Evolutionary conservation across 2,329 filamentous ascomycete species (phyloP).

Genomic region (Ophiognomonia clavigignenti-juglandacearum): DNA sequence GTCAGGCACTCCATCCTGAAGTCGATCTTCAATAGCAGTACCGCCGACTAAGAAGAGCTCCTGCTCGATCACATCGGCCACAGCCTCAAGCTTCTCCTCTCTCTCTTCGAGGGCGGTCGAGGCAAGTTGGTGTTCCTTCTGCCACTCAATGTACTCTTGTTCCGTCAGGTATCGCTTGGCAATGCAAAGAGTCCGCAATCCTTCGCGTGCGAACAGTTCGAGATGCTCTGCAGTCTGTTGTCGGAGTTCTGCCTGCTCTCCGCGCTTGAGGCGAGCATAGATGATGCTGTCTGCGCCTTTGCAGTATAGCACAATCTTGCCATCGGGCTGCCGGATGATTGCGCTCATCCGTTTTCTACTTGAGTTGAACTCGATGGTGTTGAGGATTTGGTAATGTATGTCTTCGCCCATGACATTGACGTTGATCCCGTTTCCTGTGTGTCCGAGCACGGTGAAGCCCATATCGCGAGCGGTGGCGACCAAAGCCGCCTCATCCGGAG

Average conservation of each 20-base stretch:
- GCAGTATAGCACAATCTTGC: constrained; percentile 85
- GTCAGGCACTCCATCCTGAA: constrained; percentile 95
- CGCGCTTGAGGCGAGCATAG: constrained; percentile 80
- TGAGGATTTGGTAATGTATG: constrained; percentile 78
- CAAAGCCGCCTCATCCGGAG: constrained; percentile 90
- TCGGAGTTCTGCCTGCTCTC: constrained; percentile 81
- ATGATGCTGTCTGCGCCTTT: constrained; percentile 98
- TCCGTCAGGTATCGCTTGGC: constrained; percentile 77
- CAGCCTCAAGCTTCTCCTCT: constrained; percentile 87
- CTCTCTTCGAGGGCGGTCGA: constrained; percentile 78
- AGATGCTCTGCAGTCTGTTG: constrained; percentile 85
- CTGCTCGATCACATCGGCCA: constrained; percentile 86
- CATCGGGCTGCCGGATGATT: constrained; percentile 91
- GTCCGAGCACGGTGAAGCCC: constrained; percentile 87
- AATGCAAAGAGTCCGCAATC: constrained; percentile 89
- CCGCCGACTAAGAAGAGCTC: constrained; percentile 84
- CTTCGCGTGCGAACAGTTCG: constrained; percentile 95
- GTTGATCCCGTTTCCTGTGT: constrained; percentile 73
- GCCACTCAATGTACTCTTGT: constrained; percentile 81
- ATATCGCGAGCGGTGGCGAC: constrained; percentile 93
- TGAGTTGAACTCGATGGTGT: constrained; percentile 96
- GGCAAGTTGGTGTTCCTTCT: constrained; percentile 79
- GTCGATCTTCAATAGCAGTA: constrained; percentile 92
- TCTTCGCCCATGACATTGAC: constrained; percentile 86
- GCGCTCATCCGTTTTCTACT: constrained; percentile 96